Evolutionary conservation across 2,329 filamentous ascomycete genomes (phyloP).

Genomic region (Calonectria hawksworthii): DNA sequence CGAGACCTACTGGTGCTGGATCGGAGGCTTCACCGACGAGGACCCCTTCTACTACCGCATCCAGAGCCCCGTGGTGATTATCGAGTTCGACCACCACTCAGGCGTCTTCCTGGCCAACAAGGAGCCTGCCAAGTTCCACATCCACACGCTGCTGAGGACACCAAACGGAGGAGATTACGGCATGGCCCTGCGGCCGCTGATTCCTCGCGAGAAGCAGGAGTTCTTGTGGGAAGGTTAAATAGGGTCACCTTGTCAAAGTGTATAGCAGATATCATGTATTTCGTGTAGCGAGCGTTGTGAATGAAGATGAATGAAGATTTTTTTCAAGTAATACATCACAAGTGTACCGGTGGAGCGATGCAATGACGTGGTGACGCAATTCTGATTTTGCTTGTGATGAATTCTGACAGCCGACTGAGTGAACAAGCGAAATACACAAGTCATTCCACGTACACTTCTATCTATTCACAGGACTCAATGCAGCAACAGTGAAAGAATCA

Average conservation of each 20-base stretch:
- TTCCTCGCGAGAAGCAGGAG: conserved; percentile 48
- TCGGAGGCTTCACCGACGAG: conserved; percentile 75
- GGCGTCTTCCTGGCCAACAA: conserved; percentile 82
- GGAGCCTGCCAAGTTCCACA: conserved; percentile 83
- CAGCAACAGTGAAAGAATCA: background rate
- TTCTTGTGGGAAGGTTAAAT: conserved; percentile 39
- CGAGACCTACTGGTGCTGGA: conserved; percentile 88
- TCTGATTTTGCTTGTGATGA: background rate
- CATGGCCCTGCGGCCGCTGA: conserved; percentile 60
- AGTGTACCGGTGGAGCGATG: background rate
- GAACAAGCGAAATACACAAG: background rate
- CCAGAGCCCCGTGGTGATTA: conserved; percentile 80
- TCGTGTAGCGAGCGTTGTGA: conserved; percentile 24
- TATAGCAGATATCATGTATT: conserved; percentile 10
- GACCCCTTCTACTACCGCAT: conserved; percentile 85
- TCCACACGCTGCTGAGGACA: conserved; percentile 79
- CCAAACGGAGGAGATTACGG: conserved; percentile 86
- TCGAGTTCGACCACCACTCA: conserved; percentile 86
- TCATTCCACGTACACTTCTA: background rate
- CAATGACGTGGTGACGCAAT: background rate
- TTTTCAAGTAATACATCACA: background rate
- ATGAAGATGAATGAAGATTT: background rate
- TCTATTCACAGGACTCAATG: background rate
- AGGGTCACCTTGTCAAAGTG: background rate
- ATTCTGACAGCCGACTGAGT: background rate